These are phyloP conservation scores for Cladosporium oxysporum DNA, from an alignment of 2,329 filamentous ascomycete species.

Conservation along the genomic window DNA sequence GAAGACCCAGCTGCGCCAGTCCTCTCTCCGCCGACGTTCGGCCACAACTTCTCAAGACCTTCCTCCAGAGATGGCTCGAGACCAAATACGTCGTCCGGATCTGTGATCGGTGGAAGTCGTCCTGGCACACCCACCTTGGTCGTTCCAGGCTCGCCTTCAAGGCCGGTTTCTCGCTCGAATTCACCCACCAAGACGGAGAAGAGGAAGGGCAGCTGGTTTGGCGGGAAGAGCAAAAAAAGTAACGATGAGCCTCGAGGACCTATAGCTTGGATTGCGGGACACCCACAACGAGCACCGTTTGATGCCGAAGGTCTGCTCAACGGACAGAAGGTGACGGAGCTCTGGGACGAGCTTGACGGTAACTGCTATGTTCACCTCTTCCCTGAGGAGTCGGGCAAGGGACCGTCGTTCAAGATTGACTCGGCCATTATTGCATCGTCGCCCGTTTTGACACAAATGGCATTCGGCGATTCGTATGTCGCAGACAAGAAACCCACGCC, in stretches of 20 bases:
- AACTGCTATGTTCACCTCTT: constrained; percentile 66
- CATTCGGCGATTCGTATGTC: constrained; percentile 55
- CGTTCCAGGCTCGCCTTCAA: constrained; percentile 23
- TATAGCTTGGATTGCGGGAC: constrained; percentile 60
- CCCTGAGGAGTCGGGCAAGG: constrained; percentile 56
- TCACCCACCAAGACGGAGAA: constrained; percentile 28
- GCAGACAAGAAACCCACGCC: constrained; percentile 37
- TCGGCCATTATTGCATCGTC: constrained; percentile 61
- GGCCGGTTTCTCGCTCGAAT: constrained; percentile 16
- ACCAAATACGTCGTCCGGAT: constrained; percentile 25
- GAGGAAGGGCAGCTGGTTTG: constrained; percentile 37
- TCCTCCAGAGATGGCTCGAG: constrained; percentile 27
- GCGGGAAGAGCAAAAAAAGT: constrained; percentile 35
- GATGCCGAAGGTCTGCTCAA: constrained; percentile 53
- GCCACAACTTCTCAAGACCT: constrained; percentile 23
- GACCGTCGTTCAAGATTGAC: constrained; percentile 63
- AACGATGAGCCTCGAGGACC: constrained; percentile 40
- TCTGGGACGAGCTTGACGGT: constrained; percentile 62
- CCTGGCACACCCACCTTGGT: constrained; percentile 29
- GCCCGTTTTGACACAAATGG: constrained; percentile 55
- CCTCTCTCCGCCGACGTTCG: constrained; percentile 22
- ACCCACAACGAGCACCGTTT: constrained; percentile 58
- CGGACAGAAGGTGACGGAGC: constrained; percentile 57
- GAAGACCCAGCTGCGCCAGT: constrained; percentile 24
- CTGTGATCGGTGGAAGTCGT: constrained; percentile 24